A percentile compares a stretch with the other conserved stretches of the same genome.
Conservation (phyloP, 768 basidiomycete species). For the Trametes coccinea region DNA sequence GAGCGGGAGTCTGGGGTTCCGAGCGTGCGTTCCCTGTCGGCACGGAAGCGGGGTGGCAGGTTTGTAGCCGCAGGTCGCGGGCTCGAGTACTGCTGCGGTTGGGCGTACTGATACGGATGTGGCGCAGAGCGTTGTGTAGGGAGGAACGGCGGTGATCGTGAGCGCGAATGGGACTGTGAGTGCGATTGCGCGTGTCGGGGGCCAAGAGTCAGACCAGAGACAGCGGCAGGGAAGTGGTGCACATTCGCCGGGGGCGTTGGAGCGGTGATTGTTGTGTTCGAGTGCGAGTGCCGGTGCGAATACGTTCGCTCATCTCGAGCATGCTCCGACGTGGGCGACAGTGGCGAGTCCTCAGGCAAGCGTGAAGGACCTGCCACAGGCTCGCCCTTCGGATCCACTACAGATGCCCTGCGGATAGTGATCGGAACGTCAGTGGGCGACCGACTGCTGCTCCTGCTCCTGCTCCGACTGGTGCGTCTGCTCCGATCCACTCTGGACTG, state of each 20-base stretch:
- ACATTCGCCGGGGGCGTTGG: slow-evolving; percentile 40
- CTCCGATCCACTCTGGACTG: neutral
- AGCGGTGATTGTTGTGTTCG: slow-evolving; percentile 49
- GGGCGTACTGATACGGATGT: slow-evolving; percentile 7
- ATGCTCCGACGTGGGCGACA: neutral
- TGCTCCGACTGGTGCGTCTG: slow-evolving; percentile 2
- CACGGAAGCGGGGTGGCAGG: slow-evolving; percentile 18
- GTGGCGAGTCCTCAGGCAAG: neutral
- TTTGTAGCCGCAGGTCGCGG: slow-evolving; percentile 10
- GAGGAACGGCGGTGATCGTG: slow-evolving; percentile 24
- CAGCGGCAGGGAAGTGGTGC: slow-evolving; percentile 15
- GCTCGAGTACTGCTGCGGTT: slow-evolving; percentile 9
- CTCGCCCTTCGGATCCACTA: slow-evolving; percentile 1
- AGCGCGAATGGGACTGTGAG: slow-evolving; percentile 23
- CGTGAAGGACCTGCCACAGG: slow-evolving; percentile 16
- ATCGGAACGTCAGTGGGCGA: slow-evolving; percentile 12
- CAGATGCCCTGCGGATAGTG: slow-evolving; percentile 13
- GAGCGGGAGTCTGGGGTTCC: neutral
- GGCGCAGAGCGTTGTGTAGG: slow-evolving; percentile 12
- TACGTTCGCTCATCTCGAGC: slow-evolving; percentile 19
- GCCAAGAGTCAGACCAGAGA: slow-evolving; percentile 26
- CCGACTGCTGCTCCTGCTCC: slow-evolving; percentile 6
- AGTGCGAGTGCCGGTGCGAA: slow-evolving; percentile 51
- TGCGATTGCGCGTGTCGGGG: slow-evolving; percentile 18
- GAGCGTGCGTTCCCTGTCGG: slow-evolving; percentile 16